Evolutionary conservation across 2,329 filamentous ascomycete species (phyloP).

Genomic region (Calonectria hongkongensis): DNA sequence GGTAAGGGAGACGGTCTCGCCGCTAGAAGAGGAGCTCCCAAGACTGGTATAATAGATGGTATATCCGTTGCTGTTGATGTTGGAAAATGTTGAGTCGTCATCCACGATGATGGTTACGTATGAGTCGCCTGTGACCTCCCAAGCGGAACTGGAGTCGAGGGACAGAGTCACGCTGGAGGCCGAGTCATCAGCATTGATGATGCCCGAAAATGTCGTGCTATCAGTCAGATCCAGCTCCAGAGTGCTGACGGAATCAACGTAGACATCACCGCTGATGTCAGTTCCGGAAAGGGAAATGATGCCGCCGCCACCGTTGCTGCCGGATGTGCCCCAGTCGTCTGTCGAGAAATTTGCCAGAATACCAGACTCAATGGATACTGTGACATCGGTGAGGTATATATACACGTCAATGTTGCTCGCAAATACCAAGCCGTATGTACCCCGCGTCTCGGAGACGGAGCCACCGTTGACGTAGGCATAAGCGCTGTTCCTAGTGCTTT

Average conservation of each 20-base stretch:
- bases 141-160: constrained; percentile 25
- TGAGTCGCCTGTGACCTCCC: constrained; percentile 31
- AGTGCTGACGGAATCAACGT: constrained; percentile 27
- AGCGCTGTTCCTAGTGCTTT: constrained; percentile 5
- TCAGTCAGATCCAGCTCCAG: constrained; percentile 24
- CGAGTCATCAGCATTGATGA: constrained; percentile 13
- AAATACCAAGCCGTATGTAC: constrained; percentile 30
- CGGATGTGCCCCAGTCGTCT: constrained; percentile 34
- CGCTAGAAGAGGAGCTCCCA: constrained; percentile 16
- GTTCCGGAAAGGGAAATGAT: constrained; percentile 21
- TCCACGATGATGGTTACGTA: constrained; percentile 27
- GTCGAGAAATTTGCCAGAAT: constrained; percentile 34
- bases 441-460: constrained; percentile 24
- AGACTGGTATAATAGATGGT: constrained; percentile 27
- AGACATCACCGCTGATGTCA: constrained; percentile 28
- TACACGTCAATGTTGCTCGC: constrained; percentile 28
- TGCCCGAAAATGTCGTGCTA: constrained; percentile 25
- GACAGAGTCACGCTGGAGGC: constrained; percentile 16
- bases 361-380: constrained; percentile 24
- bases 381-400: constrained; percentile 32
- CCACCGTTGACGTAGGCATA: constrained; percentile 34
- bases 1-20: constrained; percentile 25
- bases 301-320: constrained; percentile 31
- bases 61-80: constrained; percentile 35
- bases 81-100: constrained; percentile 28